These are phyloP conservation scores for Capsicum chinense DNA, from an alignment of 257 asterid species.

Conservation along the genomic window DNA sequence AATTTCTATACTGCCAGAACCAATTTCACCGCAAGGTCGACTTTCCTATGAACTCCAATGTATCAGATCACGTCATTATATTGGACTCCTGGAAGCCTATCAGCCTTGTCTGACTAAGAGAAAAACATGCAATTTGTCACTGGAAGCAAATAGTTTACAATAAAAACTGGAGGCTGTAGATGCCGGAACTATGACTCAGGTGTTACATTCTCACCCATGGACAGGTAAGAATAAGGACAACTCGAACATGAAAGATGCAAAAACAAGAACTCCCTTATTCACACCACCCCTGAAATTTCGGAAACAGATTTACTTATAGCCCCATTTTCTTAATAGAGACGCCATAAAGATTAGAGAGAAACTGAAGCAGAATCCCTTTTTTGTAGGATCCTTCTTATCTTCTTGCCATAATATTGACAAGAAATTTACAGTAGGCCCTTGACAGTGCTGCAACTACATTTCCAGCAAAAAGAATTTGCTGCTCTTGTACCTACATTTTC, in stretches of 20 bases:
- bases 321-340: not conserved
- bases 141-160: not conserved
- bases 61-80: too few species aligned
- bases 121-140: not conserved
- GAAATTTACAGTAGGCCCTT: not conserved
- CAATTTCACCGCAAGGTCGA: not conserved
- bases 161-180: not conserved
- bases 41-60: not conserved
- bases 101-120: constrained; percentile 2
- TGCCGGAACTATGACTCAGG: not conserved
- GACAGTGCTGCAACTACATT: not conserved
- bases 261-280: not conserved
- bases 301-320: not conserved
- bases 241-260: not conserved
- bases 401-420: constrained; percentile 9
- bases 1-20: not conserved
- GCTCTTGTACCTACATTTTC: constrained; percentile 7
- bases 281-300: not conserved
- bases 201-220: not conserved
- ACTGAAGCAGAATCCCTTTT: not conserved
- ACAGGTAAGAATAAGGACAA: not conserved
- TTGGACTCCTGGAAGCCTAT: not conserved
- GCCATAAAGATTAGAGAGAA: not conserved
- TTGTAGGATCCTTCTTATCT: not conserved
- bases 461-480: not conserved